Evolutionary conservation across 768 basidiomycete species (phyloP).

Genomic region (Clitopilus passeckerianus): DNA sequence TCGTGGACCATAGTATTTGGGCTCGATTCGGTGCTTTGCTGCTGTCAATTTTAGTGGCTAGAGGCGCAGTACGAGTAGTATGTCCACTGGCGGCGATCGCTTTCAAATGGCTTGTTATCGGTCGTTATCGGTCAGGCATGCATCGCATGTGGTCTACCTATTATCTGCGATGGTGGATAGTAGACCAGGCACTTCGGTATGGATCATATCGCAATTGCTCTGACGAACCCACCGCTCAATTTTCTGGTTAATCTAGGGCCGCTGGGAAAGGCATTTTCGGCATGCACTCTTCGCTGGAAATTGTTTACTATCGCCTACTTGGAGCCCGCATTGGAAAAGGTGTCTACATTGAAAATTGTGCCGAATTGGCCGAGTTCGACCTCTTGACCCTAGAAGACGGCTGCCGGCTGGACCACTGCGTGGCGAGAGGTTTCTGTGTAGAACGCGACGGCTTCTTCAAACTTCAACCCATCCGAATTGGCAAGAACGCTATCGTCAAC

Average conservation of each 20-base stretch:
- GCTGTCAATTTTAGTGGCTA: conserved; percentile 26
- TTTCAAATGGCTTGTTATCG: conserved; percentile 45
- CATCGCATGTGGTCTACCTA: conserved; percentile 37
- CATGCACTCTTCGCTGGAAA: conserved; percentile 28
- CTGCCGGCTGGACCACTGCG: conserved; percentile 34
- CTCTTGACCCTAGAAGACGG: conserved; percentile 38
- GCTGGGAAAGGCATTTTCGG: conserved; percentile 39
- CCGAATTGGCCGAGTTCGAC: conserved; percentile 38
- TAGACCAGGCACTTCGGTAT: conserved; percentile 30
- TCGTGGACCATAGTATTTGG: conserved; percentile 25
- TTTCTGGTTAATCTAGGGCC: conserved; percentile 13
- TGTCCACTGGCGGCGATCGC: conserved; percentile 32
- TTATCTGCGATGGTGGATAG: conserved; percentile 40
- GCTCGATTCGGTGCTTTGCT: conserved; percentile 28
- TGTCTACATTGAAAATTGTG: conserved; percentile 33
- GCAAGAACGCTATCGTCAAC: conserved; percentile 32
- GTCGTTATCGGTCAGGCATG: conserved; percentile 30
- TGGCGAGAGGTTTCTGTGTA: conserved; percentile 38
- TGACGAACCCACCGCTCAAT: background rate
- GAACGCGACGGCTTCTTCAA: conserved; percentile 40
- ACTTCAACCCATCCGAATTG: conserved; percentile 32
- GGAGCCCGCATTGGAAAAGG: conserved; percentile 37
- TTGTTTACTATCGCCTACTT: conserved; percentile 39
- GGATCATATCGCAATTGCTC: background rate
- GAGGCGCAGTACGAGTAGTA: conserved; percentile 26